Evolutionary conservation across 768 basidiomycete genomes (phyloP), one percentile per base, ranked within the genome.

Genomic region (Mycena venus): DNA sequence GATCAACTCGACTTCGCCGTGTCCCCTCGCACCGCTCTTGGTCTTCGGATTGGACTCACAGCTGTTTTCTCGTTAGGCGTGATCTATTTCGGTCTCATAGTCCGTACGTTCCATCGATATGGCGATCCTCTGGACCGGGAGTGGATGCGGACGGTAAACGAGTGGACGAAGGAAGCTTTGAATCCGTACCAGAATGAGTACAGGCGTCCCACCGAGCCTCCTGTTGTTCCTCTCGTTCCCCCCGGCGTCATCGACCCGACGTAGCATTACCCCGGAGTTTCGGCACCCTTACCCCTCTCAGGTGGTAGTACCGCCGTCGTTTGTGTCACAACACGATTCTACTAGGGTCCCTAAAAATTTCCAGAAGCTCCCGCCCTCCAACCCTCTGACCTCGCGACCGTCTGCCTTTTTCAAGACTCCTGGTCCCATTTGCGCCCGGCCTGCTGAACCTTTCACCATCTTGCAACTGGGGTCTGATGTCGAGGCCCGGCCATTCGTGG

Each of bases 51-150:
- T 32, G 84, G 83, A 1, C 79, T 94, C 63, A 88, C 91, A 0
- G 78, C 79, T 0, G 78, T 91, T 9, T 86, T 93, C 47, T 79
- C 81, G 1, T 63, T 92, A 17, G 92, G 93, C 0, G 40, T 90
- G 6, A 38, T 92, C 29, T 90, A 92, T 72, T 87, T 92, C 62
- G 72, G 49, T 2, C 82, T 91, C 59, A 89, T 92, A 53, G 80
- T 91, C 15, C 80, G 81, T 61, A 90, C 90, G 4, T 86, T 93
- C 79, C 79, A 85, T 55, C 85, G 81, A 25, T 92, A 91, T 70
- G 90, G 91, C 15, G 74, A 78, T 19, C 72, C 55, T 1, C 78
- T 83, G 80, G 83, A 84, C 68, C 67, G 74, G 74, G 80, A 76
- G 15, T 83, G 81, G 81, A 75, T 63, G 73, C 61, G 49, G 10